These are phyloP conservation scores for Kalaharituber pfeilii DNA, from an alignment of 2,329 filamentous ascomycete genomes.

Conservation along the genomic window DNA sequence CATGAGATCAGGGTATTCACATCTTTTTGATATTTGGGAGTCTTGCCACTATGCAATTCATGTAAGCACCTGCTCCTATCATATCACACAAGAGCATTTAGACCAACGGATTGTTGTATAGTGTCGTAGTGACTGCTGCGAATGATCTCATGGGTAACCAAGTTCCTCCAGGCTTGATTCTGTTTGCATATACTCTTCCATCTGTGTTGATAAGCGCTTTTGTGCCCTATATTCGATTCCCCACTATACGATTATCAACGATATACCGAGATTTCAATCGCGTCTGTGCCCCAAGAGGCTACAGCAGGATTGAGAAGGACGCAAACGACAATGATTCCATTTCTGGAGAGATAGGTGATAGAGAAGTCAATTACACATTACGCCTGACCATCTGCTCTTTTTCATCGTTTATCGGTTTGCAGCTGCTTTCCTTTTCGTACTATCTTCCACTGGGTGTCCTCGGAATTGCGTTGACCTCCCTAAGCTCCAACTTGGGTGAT, in stretches of 20 bases:
- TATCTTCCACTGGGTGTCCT: slow-evolving; percentile 9
- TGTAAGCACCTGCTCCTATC: slow-evolving; percentile 7
- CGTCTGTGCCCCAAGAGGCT: not conserved
- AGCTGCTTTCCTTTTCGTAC: slow-evolving; percentile 10
- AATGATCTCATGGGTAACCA: slow-evolving; percentile 15
- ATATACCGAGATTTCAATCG: not conserved
- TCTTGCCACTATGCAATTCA: slow-evolving; percentile 14
- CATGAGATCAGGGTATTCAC: slow-evolving; percentile 4
- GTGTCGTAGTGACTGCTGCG: slow-evolving; percentile 10
- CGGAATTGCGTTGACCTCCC: slow-evolving; percentile 12
- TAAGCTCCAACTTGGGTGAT: slow-evolving; percentile 14
- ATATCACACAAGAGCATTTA: not conserved
- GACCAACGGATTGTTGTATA: not conserved
- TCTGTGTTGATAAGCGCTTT: slow-evolving; percentile 13
- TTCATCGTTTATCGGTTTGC: slow-evolving; percentile 13
- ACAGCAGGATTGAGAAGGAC: not conserved
- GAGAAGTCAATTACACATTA: slow-evolving; percentile 12
- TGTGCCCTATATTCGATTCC: slow-evolving; percentile 13
- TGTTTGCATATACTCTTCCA: slow-evolving; percentile 17
- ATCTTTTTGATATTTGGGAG: slow-evolving; percentile 15
- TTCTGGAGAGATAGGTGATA: not conserved
- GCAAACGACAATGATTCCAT: not conserved
- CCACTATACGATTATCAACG: not conserved
- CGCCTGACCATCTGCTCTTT: slow-evolving; percentile 10
- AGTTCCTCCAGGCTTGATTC: slow-evolving; percentile 13